Evolutionary conservation across 495 filamentous ascomycete genomes (phyloP), one percentile per base, ranked within the genome.

Genomic region (Thermochaetoides thermophila): DNA sequence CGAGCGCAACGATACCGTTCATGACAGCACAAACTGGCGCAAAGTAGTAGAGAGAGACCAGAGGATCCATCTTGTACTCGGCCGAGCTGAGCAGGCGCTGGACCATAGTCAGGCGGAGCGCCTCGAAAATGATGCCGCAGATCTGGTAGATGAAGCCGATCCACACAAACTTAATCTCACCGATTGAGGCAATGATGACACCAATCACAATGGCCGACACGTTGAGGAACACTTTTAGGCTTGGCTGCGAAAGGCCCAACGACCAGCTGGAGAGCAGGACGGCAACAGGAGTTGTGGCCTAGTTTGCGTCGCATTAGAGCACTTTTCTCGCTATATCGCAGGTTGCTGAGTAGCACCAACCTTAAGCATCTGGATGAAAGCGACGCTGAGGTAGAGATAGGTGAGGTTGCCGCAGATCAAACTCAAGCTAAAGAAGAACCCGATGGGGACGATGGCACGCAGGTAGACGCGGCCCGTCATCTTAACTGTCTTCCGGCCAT

Each of bases 361-460:
- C 81, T 94, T 94, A 48, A 95, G 71, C 85, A 95, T 95, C 65
- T 95, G 85, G 55, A 95, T 95, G 59, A 95, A 95, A 27, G 85
- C 73, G 40, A 93, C 85, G 48, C 78, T 82, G 40, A 95, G 72
- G 59, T 89, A 91, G 31, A 95, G 64, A 52, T 93, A 95, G 35
- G 86, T 82, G 52, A 86, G 66, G 61, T 95, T 93, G 38, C 84
- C 81, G 60, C 82, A 93, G 49, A 95, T 93, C 71, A 95, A 70
- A 56, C 78, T 84, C 63, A 92, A 63, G 60, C 77, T 84, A 70
- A 92, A 95, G 66, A 87, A 86, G 37, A 91, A 52, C 40, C 85
- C 85, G 50, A 95, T 93, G 17, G 85, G 85, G 20, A 93, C 78
- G 47, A 95, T 92, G 17, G 83, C 83, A 47, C 84, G 76, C 24